phyloP scores from a whole-genome alignment of 1,284 basidiomycete genomes.

The Flammula alnicola region DNA sequence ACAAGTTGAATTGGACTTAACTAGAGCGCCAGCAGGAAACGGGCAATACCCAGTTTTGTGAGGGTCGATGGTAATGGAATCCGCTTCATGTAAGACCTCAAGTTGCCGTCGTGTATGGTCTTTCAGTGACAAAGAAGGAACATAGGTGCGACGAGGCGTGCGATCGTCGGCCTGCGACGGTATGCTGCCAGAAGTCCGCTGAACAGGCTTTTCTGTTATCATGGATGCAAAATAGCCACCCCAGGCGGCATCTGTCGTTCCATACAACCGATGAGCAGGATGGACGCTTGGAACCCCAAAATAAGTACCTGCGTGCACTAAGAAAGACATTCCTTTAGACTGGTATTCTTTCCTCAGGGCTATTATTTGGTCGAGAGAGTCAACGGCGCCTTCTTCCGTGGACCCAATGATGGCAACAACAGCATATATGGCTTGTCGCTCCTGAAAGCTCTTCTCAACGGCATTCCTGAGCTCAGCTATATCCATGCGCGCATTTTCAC shows the following conservation, averaged over 20 bases:
- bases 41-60: slow-evolving; percentile 52
- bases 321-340: slow-evolving; percentile 12
- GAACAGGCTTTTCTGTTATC: slow-evolving; percentile 1
- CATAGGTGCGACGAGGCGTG: slow-evolving; percentile 8
- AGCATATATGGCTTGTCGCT: slow-evolving; percentile 42
- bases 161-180: not conserved
- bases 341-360: slow-evolving; percentile 36
- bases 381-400: slow-evolving; percentile 49
- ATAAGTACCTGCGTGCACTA: slow-evolving; percentile 38
- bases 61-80: slow-evolving; percentile 51
- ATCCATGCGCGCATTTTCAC: slow-evolving; percentile 43
- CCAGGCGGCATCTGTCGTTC: slow-evolving; percentile 22
- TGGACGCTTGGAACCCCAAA: slow-evolving; percentile 50
- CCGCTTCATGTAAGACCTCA: slow-evolving; percentile 32
- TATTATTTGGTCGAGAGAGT: slow-evolving; percentile 45
- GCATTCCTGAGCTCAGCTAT: slow-evolving; percentile 28
- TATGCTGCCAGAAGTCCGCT: not conserved
- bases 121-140: slow-evolving; percentile 32
- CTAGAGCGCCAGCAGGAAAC: slow-evolving; percentile 44
- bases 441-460: slow-evolving; percentile 38
- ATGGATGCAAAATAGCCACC: slow-evolving; percentile 19
- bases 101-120: slow-evolving; percentile 31
- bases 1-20: not conserved
- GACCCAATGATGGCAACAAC: slow-evolving; percentile 50
- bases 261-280: slow-evolving; percentile 31